Conservation (phyloP, 2,329 filamentous ascomycete species). For the Neofusicoccum kwambonambiense region DNA sequence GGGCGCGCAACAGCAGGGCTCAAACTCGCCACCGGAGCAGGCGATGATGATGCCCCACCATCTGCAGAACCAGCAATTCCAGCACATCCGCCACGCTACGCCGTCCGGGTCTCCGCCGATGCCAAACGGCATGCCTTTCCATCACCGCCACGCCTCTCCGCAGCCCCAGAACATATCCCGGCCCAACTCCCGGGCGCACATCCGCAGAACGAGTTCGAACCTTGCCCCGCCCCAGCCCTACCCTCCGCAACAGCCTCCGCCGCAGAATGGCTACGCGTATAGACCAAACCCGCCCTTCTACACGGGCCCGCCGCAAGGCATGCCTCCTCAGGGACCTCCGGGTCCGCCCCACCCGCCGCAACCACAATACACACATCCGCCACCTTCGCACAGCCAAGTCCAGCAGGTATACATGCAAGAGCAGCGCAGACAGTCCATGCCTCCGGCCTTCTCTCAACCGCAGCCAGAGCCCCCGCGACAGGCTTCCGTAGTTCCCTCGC, state of each 20-base stretch:
- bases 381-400: conserved; percentile 49
- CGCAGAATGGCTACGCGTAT: conserved; percentile 72
- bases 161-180: conserved; percentile 74
- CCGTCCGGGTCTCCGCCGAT: conserved; percentile 89
- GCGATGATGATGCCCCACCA: conserved; percentile 49
- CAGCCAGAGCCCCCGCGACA: conserved; percentile 39
- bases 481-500: conserved; percentile 41
- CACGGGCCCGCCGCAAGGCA: conserved; percentile 58
- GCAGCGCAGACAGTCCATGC: conserved; percentile 70
- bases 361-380: conserved; percentile 46
- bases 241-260: conserved; percentile 25
- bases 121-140: conserved; percentile 70
- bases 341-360: conserved; percentile 42
- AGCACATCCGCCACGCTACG: conserved; percentile 77
- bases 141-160: conserved; percentile 74
- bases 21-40: conserved; percentile 63
- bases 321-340: conserved; percentile 39
- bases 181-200: conserved; percentile 75
- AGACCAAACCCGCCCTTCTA: conserved; percentile 86
- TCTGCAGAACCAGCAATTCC: conserved; percentile 61
- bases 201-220: conserved; percentile 72
- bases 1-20: conserved; percentile 70
- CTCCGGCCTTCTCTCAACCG: conserved; percentile 60
- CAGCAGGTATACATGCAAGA: conserved; percentile 76
- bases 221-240: conserved; percentile 65